Percentiles rank a stretch among this genome's conserved stretches.
Conservation (phyloP, 2,329 filamentous ascomycete genomes). For the Penicillium sp. region DNA sequence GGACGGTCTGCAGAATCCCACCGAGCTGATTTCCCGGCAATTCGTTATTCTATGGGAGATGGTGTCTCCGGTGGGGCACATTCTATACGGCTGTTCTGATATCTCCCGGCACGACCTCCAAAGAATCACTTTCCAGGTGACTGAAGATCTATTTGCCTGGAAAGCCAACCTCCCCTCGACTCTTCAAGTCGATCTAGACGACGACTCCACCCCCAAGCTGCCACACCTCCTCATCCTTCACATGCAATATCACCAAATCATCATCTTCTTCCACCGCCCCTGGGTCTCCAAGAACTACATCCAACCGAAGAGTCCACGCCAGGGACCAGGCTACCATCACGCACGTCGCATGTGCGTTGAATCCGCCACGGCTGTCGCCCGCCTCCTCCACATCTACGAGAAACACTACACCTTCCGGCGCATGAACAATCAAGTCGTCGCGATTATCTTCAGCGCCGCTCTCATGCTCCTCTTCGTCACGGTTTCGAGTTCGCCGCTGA, state of each 20-base stretch:
- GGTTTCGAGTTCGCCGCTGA: conserved; percentile 34
- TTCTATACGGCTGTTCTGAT: conserved; percentile 43
- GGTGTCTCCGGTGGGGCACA: conserved; percentile 46
- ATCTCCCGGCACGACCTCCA: conserved; percentile 42
- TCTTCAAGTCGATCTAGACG: conserved; percentile 38
- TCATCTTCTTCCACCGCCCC: conserved; percentile 48
- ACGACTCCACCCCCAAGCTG: conserved; percentile 35
- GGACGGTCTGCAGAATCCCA: conserved; percentile 31
- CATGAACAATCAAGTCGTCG: conserved; percentile 48
- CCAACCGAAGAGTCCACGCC: conserved; percentile 43
- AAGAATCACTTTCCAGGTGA: conserved; percentile 37
- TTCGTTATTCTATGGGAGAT: conserved; percentile 48
- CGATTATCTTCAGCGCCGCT: conserved; percentile 49
- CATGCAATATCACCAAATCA: conserved; percentile 48
- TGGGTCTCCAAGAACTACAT: conserved; percentile 48
- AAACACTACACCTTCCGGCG: conserved; percentile 45
- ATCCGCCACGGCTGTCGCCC: conserved; percentile 43
- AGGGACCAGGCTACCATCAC: conserved; percentile 47
- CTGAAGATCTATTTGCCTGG: conserved; percentile 43
- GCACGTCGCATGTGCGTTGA: conserved; percentile 48
- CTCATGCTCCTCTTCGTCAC: conserved; percentile 44
- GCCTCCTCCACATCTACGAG: conserved; percentile 45
- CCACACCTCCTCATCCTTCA: conserved; percentile 47
- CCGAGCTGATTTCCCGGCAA: conserved; percentile 39
- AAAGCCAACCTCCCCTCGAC: conserved; percentile 42